Conservation (phyloP, 2,329 filamentous ascomycete genomes). For the Penicillium rolfsii region DNA sequence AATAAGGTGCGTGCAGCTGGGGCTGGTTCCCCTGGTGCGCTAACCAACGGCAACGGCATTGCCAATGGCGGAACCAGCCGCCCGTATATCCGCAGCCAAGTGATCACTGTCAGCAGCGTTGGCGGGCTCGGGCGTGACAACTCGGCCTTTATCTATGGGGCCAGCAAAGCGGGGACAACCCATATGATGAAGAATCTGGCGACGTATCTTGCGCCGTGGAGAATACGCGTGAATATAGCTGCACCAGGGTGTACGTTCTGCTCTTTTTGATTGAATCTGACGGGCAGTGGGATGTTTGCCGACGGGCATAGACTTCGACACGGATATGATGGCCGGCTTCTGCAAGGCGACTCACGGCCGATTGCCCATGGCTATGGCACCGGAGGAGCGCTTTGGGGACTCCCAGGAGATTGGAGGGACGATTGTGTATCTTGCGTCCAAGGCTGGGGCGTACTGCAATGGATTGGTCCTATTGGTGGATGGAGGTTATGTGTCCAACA, state of each 20-base stretch:
- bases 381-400: slow-evolving; percentile 39
- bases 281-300: not conserved
- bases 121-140: slow-evolving; percentile 29
- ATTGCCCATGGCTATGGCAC: slow-evolving; percentile 5
- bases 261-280: not conserved
- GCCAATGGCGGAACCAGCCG: too few relatives aligned
- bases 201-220: slow-evolving; percentile 24
- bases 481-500: slow-evolving; percentile 34
- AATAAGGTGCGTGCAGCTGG: slow-evolving; percentile 19
- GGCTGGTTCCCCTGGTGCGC: too few relatives aligned
- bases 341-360: slow-evolving; percentile 8
- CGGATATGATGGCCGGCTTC: slow-evolving; percentile 19
- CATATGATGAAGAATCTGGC: slow-evolving; percentile 23
- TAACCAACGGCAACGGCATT: too few relatives aligned
- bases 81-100: slow-evolving; percentile 23
- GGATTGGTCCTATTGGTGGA: slow-evolving; percentile 56
- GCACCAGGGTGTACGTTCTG: not conserved
- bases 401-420: slow-evolving; percentile 55
- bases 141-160: slow-evolving; percentile 22
- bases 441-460: slow-evolving; percentile 58
- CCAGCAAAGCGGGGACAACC: slow-evolving; percentile 29
- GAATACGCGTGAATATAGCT: not conserved
- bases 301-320: not conserved
- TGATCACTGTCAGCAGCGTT: slow-evolving; percentile 31
- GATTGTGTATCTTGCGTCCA: slow-evolving; percentile 56